These are phyloP conservation scores for Heteromeles arbutifolia DNA, from an alignment of 306 rosid genomes.

Conservation along the genomic window DNA sequence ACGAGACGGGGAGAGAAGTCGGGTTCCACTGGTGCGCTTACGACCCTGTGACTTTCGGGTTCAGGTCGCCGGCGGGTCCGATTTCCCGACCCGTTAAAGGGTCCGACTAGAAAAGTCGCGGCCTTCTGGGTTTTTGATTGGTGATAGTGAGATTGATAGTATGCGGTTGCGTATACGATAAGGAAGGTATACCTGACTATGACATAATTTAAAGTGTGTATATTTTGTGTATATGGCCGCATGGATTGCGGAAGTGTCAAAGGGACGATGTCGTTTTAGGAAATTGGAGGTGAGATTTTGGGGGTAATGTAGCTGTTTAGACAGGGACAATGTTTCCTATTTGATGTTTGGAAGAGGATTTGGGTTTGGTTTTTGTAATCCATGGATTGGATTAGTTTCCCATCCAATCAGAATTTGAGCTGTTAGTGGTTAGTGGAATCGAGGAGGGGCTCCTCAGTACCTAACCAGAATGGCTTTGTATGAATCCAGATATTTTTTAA, in stretches of 20 bases:
- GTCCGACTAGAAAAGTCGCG: constrained; percentile 17
- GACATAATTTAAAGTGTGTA: background rate
- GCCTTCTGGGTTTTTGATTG: background rate
- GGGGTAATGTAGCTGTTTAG: background rate
- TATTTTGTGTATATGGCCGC: background rate
- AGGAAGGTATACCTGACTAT: constrained; percentile 23
- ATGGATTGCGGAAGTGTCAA: background rate
- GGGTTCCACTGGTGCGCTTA: constrained; percentile 63
- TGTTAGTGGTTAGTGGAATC: background rate
- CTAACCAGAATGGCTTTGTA: background rate
- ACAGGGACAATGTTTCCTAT: background rate
- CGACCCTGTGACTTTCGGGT: constrained; percentile 47
- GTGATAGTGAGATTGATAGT: background rate
- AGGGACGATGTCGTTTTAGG: background rate
- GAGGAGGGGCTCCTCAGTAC: background rate
- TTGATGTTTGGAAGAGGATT: background rate
- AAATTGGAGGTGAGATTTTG: background rate
- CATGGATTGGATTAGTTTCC: background rate
- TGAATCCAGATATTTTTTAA: background rate
- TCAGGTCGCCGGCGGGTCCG: constrained; percentile 70
- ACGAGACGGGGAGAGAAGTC: constrained; percentile 19
- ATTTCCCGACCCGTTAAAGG: constrained; percentile 52
- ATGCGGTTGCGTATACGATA: constrained; percentile 32
- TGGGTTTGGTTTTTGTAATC: background rate
- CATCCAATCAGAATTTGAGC: background rate